Conservation (phyloP, 2,329 filamentous ascomycete genomes). For the Fusarium chlamydosporum region DNA sequence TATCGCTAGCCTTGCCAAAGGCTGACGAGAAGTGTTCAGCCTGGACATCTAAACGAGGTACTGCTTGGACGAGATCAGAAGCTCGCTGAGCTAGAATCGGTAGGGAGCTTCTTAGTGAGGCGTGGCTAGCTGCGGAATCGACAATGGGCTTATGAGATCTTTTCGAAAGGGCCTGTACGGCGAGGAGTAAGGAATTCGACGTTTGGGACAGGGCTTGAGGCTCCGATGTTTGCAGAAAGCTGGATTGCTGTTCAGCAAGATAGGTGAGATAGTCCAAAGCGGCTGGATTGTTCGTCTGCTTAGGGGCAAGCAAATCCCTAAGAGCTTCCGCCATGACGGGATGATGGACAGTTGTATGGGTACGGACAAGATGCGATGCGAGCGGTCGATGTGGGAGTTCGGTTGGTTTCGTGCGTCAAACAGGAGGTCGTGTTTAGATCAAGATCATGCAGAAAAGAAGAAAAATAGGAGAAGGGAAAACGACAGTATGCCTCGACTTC, state of each 20-base stretch:
- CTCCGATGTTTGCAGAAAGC: conserved; percentile 80
- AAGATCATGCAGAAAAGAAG: neutral
- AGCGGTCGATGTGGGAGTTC: neutral
- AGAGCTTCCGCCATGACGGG: conserved; percentile 57
- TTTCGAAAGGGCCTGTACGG: conserved; percentile 89
- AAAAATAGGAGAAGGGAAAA: neutral
- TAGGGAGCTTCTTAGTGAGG: conserved; percentile 79
- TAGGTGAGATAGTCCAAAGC: conserved; percentile 81
- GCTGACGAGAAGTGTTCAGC: conserved; percentile 85
- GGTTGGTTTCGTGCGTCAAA: neutral
- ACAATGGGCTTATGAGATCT: conserved; percentile 90
- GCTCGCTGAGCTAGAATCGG: conserved; percentile 77
- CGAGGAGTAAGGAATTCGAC: conserved; percentile 83
- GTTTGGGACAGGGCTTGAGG: conserved; percentile 83
- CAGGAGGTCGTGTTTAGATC: neutral
- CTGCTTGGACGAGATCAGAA: conserved; percentile 75
- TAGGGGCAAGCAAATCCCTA: conserved; percentile 54
- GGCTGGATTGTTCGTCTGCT: conserved; percentile 61
- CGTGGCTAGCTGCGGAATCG: conserved; percentile 81
- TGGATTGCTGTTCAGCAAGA: conserved; percentile 81
- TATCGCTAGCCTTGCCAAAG: conserved; percentile 81
- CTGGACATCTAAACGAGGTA: conserved; percentile 84
- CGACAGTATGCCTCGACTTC: neutral
- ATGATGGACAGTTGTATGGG: neutral
- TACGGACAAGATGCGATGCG: conserved; percentile 7